These are phyloP conservation scores for Boletus semigastroideus DNA, from an alignment of 1,284 basidiomycete species.

Conservation along the genomic window DNA sequence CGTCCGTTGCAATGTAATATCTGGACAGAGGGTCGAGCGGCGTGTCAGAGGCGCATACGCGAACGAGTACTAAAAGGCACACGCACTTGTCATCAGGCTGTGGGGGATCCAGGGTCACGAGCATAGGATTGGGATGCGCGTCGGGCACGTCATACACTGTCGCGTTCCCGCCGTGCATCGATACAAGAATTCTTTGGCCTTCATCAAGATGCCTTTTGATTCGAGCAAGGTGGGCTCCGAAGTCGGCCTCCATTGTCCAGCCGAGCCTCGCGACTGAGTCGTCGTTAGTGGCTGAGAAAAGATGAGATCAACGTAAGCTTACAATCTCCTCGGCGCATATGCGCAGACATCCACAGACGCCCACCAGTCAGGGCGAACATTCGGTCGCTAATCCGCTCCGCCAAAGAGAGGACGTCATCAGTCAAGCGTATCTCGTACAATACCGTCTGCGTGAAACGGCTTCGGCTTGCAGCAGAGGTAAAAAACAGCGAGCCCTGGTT, in stretches of 20 bases:
- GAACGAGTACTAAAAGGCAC: too few species aligned
- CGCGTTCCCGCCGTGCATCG: slow-evolving; percentile 19
- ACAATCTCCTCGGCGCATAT: slow-evolving; percentile 51
- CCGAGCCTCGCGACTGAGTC: slow-evolving; percentile 24
- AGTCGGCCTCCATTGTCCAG: slow-evolving; percentile 39
- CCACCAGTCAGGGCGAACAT: slow-evolving; percentile 37
- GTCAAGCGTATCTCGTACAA: slow-evolving; percentile 36
- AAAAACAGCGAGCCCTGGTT: slow-evolving; percentile 41
- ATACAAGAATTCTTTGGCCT: slow-evolving; percentile 32
- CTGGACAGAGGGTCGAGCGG: slow-evolving; percentile 21
- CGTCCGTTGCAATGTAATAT: slow-evolving; percentile 51
- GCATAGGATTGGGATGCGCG: slow-evolving; percentile 18
- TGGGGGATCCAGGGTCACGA: slow-evolving; percentile 29
- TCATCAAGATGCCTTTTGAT: slow-evolving; percentile 34
- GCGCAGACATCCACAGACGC: slow-evolving; percentile 45
- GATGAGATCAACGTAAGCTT: slow-evolving; percentile 7
- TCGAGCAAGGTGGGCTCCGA: slow-evolving; percentile 38
- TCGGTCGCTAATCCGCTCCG: slow-evolving; percentile 33
- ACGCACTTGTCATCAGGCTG: slow-evolving; percentile 26
- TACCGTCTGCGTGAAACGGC: slow-evolving; percentile 37
- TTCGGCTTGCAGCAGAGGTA: slow-evolving; percentile 32
- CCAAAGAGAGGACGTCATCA: slow-evolving; percentile 33
- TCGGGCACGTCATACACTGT: slow-evolving; percentile 31
- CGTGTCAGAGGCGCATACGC: neutral
- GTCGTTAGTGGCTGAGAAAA: neutral